Evolutionary conservation across 306 rosid species (phyloP).

Genomic region (Lathyrus tuberosus): DNA sequence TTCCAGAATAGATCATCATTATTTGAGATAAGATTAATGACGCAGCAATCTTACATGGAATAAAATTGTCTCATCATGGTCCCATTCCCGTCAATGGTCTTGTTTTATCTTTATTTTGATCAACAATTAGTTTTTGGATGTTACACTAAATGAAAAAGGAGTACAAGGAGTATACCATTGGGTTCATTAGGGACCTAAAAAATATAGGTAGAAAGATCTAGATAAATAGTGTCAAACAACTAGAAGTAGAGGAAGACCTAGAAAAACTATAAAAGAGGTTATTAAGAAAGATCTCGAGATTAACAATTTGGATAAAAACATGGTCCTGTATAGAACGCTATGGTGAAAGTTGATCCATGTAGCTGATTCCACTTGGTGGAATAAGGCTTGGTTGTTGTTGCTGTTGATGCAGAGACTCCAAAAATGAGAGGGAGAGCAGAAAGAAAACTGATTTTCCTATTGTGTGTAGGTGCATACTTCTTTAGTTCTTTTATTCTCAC

Average conservation of each 20-base stretch:
- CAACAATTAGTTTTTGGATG: conserved; percentile 23
- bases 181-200: conserved; percentile 19
- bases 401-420: background rate
- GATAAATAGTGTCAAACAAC: too few species aligned
- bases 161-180: conserved; percentile 10
- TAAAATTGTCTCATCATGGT: conserved; percentile 21
- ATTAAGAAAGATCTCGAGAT: too few species aligned
- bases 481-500: conserved; percentile 32
- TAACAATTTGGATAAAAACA: too few species aligned
- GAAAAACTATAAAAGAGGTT: too few species aligned
- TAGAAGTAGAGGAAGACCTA: too few species aligned
- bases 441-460: background rate
- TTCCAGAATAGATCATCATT: background rate
- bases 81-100: background rate
- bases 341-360: too few species aligned
- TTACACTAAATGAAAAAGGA: conserved; percentile 12
- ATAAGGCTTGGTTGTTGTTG: too few species aligned
- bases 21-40: background rate
- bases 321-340: too few species aligned
- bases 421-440: background rate
- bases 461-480: conserved; percentile 2
- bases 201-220: too few species aligned
- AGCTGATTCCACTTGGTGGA: too few species aligned
- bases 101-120: conserved; percentile 34
- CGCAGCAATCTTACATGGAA: background rate